Evolutionary conservation across 2,329 filamentous ascomycete species (phyloP).

Genomic region (Periconia digitata): DNA sequence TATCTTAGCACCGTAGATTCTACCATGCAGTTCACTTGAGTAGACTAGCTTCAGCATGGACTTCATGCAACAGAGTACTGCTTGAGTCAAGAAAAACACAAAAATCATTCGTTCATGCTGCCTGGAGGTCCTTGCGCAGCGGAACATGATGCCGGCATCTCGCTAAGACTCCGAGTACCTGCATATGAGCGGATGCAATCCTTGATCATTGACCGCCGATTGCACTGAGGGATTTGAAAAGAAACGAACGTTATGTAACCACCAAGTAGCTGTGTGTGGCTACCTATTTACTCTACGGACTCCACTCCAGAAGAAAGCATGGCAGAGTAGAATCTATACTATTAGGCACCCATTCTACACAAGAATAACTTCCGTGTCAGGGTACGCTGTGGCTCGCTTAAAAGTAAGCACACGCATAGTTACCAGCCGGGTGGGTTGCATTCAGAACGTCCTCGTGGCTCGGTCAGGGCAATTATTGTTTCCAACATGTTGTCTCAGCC

Average conservation of each 20-base stretch:
- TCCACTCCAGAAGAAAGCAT: no score
- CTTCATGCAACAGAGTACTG: not conserved
- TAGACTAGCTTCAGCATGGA: not conserved
- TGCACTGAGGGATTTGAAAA: no score
- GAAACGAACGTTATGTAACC: no score
- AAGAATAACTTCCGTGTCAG: no score
- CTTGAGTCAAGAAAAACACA: not conserved
- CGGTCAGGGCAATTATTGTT: not conserved
- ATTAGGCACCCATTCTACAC: no score
- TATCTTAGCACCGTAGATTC: not conserved
- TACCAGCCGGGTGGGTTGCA: not conserved
- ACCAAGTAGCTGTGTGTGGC: no score
- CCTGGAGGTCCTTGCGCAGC: not conserved
- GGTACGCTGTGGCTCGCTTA: not conserved
- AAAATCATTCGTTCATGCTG: not conserved
- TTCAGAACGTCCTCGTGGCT: not conserved
- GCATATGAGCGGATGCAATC: no score
- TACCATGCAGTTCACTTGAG: not conserved
- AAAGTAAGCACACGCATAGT: not conserved
- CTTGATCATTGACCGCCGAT: no score
- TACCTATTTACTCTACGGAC: no score
- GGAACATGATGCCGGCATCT: not conserved
- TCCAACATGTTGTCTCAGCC: not conserved
- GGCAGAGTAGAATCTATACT: no score
- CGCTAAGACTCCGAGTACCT: not conserved